These are phyloP conservation scores for Alnus rubra DNA, from an alignment of 306 rosid species.

Conservation along the genomic window DNA sequence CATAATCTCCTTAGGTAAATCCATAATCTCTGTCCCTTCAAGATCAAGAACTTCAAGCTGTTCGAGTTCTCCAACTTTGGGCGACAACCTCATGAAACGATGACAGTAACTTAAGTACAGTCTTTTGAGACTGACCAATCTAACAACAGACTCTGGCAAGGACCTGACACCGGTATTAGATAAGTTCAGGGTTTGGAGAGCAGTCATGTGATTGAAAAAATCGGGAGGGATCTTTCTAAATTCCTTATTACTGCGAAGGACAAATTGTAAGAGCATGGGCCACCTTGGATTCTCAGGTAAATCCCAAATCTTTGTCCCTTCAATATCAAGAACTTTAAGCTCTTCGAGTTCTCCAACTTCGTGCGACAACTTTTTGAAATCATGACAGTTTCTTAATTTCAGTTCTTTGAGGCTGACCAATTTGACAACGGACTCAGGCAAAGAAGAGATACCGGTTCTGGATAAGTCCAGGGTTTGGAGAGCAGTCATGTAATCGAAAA, in stretches of 20 bases:
- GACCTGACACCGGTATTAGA: constrained; percentile 3
- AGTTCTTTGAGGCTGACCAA: too few relatives aligned
- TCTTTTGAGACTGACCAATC: background rate
- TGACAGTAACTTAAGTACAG: background rate
- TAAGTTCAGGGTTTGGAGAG: constrained; percentile 3
- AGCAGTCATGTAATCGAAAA: too few relatives aligned
- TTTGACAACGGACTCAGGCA: too few relatives aligned
- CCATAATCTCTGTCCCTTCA: background rate
- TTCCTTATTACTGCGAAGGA: constrained; percentile 1
- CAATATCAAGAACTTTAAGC: too few relatives aligned
- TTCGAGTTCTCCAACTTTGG: background rate
- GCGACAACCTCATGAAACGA: background rate
- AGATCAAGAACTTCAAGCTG: background rate
- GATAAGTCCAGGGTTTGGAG: too few relatives aligned
- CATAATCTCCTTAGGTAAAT: background rate
- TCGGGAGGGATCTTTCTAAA: constrained; percentile 5
- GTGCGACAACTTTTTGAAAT: too few relatives aligned
- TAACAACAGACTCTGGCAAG: background rate
- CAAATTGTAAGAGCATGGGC: background rate
- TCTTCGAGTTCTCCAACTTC: too few relatives aligned
- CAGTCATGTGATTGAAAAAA: constrained; percentile 2
- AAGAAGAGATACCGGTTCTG: too few relatives aligned
- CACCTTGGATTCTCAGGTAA: constrained; percentile 1
- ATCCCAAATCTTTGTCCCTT: too few relatives aligned
- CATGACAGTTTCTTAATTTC: too few relatives aligned